A percentile compares a stretch with the other conserved stretches of the same genome.
Evolutionary conservation across 306 rosid genomes (phyloP).

Genomic region (Prunus armeniaca): DNA sequence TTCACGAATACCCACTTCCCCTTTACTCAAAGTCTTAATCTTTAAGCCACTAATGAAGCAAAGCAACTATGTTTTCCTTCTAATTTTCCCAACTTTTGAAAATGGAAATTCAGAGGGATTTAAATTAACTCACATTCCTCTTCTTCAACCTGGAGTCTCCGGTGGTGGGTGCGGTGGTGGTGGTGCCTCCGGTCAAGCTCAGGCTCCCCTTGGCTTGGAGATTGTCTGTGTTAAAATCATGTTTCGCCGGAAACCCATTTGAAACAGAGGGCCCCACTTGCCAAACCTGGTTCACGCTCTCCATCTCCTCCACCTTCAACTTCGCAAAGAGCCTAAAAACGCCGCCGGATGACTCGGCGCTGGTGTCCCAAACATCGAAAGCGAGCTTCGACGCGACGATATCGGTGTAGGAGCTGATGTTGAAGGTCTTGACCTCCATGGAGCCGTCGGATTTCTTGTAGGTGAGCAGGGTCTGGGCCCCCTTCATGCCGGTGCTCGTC

Average conservation of each 20-base stretch:
- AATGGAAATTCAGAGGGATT: not conserved
- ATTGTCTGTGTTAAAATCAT: not conserved
- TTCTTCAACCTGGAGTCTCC: constrained; percentile 36
- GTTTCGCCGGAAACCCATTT: constrained; percentile 1
- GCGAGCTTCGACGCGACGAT: constrained; percentile 16
- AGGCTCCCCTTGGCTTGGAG: constrained; percentile 15
- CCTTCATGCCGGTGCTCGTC: constrained; percentile 42
- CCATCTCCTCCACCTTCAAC: constrained; percentile 11
- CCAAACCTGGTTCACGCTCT: constrained; percentile 18
- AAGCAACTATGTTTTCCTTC: not conserved
- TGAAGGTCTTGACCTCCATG: constrained; percentile 25
- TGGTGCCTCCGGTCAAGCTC: constrained; percentile 28
- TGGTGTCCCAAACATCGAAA: constrained; percentile 32
- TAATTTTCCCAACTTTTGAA: not conserved
- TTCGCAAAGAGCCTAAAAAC: constrained; percentile 14
- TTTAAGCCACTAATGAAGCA: not conserved
- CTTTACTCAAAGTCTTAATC: not conserved
- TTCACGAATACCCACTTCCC: not conserved
- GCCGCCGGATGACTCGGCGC: constrained; percentile 20
- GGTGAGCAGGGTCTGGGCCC: constrained; percentile 59
- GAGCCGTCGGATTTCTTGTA: constrained; percentile 1
- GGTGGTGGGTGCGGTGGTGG: not conserved
- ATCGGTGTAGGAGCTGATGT: constrained; percentile 15
- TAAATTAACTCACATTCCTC: constrained; percentile 52
- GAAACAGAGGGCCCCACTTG: constrained; percentile 23